These are phyloP conservation scores for Thielaviopsis euricoi DNA, from an alignment of 2,329 filamentous ascomycete species.

Conservation along the genomic window DNA sequence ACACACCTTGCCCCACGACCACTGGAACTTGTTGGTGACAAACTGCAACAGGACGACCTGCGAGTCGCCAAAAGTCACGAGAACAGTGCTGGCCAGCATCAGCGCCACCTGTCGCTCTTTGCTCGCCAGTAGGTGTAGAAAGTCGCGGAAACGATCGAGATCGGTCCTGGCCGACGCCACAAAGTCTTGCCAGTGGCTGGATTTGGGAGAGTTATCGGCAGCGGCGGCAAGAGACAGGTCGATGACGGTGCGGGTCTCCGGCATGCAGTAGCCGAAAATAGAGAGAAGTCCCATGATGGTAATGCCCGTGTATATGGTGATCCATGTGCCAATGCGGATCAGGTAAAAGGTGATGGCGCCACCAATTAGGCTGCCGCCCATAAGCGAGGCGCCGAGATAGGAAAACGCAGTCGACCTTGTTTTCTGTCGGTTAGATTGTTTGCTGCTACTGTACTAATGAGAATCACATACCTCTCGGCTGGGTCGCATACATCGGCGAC, in stretches of 20 bases:
- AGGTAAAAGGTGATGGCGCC: slow-evolving; percentile 13
- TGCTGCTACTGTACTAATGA: background rate
- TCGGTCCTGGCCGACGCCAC: slow-evolving; percentile 1
- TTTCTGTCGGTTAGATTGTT: slow-evolving; percentile 3
- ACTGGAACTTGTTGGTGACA: slow-evolving; percentile 16
- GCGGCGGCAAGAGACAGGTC: background rate
- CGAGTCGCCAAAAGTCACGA: slow-evolving; percentile 10
- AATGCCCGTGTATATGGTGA: slow-evolving; percentile 11
- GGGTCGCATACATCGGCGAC: slow-evolving; percentile 11
- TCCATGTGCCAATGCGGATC: slow-evolving; percentile 12
- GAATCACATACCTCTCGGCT: slow-evolving; percentile 3
- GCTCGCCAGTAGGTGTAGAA: slow-evolving; percentile 6
- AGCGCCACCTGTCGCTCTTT: slow-evolving; percentile 6
- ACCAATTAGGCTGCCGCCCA: slow-evolving; percentile 12
- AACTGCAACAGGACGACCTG: slow-evolving; percentile 15
- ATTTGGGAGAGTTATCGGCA: background rate
- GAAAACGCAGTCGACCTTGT: slow-evolving; percentile 13
- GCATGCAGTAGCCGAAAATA: slow-evolving; percentile 10
- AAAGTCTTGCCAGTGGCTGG: slow-evolving; percentile 8
- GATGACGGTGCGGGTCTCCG: slow-evolving; percentile 10
- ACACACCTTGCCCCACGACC: slow-evolving; percentile 12
- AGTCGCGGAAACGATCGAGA: slow-evolving; percentile 3
- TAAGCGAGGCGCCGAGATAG: slow-evolving; percentile 12
- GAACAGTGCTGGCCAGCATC: slow-evolving; percentile 9
- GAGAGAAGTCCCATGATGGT: slow-evolving; percentile 5